phyloP scores from a whole-genome alignment of 2,329 filamentous ascomycete genomes.

The Metarhizium guizhouense region DNA sequence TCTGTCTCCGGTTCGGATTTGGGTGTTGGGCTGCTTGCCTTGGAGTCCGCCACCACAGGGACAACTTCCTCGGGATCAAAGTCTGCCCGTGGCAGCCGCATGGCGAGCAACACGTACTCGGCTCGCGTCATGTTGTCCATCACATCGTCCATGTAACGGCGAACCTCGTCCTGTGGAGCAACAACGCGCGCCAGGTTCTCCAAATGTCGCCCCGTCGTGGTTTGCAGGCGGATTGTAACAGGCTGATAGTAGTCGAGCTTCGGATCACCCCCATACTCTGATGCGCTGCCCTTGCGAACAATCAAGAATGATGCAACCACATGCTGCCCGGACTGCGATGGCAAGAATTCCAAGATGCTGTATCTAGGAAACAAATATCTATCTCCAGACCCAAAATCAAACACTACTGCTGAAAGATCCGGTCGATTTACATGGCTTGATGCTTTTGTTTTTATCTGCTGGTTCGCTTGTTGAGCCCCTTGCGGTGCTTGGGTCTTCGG shows the following conservation, averaged over 20 bases:
- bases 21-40: constrained; percentile 20
- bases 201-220: constrained; percentile 44
- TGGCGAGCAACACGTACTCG: constrained; percentile 58
- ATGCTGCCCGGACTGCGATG: constrained; percentile 40
- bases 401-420: constrained; percentile 57
- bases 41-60: constrained; percentile 19
- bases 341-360: constrained; percentile 62
- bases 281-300: constrained; percentile 61
- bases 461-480: constrained; percentile 21
- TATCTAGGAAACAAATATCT: constrained; percentile 72
- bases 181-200: constrained; percentile 54
- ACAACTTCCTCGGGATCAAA: constrained; percentile 21
- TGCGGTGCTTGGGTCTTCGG: constrained; percentile 21
- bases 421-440: constrained; percentile 44
- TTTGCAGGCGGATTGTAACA: constrained; percentile 53
- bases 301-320: constrained; percentile 70
- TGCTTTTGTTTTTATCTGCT: constrained; percentile 53
- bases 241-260: constrained; percentile 68
- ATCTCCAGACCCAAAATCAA: constrained; percentile 67
- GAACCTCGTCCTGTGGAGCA: constrained; percentile 53
- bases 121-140: constrained; percentile 62
- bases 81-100: constrained; percentile 47
- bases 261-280: constrained; percentile 55
- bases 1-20: constrained; percentile 19
- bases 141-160: constrained; percentile 59